Conservation (phyloP, 2,329 filamentous ascomycete genomes). For the Pestalotiopsis sp. region DNA sequence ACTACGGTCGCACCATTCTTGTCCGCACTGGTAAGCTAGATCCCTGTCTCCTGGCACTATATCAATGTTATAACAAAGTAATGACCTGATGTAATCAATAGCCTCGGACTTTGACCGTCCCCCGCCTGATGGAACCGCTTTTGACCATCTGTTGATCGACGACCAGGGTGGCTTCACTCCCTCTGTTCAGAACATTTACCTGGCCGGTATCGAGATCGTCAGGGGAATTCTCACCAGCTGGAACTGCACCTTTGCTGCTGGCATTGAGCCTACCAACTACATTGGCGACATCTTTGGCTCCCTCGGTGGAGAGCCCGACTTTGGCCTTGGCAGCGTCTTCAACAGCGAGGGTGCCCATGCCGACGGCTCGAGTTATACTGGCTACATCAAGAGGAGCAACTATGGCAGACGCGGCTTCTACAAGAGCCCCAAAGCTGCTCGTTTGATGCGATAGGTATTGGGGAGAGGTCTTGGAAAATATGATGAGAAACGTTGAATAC, state of each 20-base stretch:
- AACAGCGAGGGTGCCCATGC: conserved; percentile 6
- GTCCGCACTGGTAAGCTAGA: conserved; percentile 58
- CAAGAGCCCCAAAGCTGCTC: conserved; percentile 7
- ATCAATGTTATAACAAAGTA: background rate
- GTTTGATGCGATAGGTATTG: background rate
- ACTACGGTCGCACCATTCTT: conserved; percentile 69
- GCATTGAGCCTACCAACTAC: conserved; percentile 65
- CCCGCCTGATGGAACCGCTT: conserved; percentile 56
- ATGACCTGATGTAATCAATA: conserved; percentile 1
- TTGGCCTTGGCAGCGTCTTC: conserved; percentile 53
- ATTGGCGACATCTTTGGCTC: conserved; percentile 73
- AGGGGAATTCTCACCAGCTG: conserved; percentile 64
- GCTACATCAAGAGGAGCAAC: conserved; percentile 10
- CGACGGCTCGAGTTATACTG: conserved; percentile 4
- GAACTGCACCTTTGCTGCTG: conserved; percentile 58
- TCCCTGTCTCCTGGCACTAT: background rate
- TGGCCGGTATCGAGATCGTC: conserved; percentile 66
- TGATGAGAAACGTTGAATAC: background rate
- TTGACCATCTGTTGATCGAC: conserved; percentile 60
- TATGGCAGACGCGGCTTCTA: conserved; percentile 6
- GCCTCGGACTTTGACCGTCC: conserved; percentile 74
- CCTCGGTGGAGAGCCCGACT: conserved; percentile 66
- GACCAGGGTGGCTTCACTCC: conserved; percentile 67
- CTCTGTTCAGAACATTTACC: conserved; percentile 67
- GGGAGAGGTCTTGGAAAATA: background rate